Evolutionary conservation across 495 filamentous ascomycete species (phyloP).

Genomic region (Chaetomidium leptoderma): DNA sequence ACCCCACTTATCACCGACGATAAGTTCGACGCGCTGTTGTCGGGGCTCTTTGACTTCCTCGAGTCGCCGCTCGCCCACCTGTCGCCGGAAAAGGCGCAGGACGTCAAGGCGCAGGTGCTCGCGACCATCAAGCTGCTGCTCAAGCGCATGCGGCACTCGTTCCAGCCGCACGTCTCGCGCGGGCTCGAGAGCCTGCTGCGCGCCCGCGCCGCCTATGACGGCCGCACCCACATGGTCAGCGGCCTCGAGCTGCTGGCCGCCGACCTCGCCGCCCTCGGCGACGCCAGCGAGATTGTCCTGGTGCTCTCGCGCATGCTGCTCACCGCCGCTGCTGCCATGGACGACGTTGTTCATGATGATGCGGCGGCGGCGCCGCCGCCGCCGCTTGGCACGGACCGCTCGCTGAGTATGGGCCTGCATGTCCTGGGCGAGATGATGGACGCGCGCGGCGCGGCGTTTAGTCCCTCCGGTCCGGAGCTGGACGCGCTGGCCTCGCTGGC

Average conservation of each 20-base stretch:
- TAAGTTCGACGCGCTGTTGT: conserved; percentile 69
- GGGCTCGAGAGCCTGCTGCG: conserved; percentile 64
- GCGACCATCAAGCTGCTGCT: conserved; percentile 76
- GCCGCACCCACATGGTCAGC: conserved; percentile 50
- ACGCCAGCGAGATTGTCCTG: conserved; percentile 45
- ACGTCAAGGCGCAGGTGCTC: conserved; percentile 79
- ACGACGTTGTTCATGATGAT: no score
- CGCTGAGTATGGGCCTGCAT: conserved; percentile 57
- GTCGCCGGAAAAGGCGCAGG: conserved; percentile 55
- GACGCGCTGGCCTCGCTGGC: conserved; percentile 52
- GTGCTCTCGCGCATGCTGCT: conserved; percentile 43
- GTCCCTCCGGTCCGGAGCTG: conserved; percentile 43
- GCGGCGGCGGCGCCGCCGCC: not conserved
- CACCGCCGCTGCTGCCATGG: conserved; percentile 23
- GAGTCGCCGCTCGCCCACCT: conserved; percentile 49
- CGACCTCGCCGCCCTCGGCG: conserved; percentile 49
- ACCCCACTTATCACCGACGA: conserved; percentile 41
- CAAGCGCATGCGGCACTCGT: conserved; percentile 58
- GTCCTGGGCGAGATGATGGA: conserved; percentile 53
- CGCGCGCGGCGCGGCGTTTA: conserved; percentile 31
- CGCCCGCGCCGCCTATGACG: conserved; percentile 58
- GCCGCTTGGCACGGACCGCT: conserved; percentile 14
- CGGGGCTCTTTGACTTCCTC: conserved; percentile 71
- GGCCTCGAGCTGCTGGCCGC: conserved; percentile 52
- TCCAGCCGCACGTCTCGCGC: conserved; percentile 59